phyloP scores from a whole-genome alignment of 1,139 yeast species.

The Candida mesenterica region DNA sequence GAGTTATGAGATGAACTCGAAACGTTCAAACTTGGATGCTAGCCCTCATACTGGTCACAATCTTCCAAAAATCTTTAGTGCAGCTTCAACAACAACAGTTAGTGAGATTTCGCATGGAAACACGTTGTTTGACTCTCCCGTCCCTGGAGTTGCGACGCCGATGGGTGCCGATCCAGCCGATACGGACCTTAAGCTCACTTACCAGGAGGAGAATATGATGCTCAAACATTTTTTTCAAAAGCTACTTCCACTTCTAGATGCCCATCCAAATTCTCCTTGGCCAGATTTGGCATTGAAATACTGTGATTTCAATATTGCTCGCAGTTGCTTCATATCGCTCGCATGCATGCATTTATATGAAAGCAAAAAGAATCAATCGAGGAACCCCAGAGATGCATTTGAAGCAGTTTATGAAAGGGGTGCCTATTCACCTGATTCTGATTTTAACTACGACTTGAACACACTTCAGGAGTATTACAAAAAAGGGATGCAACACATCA shows the following conservation, averaged over 20 bases:
- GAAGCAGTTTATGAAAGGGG: background rate
- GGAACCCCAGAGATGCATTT: background rate
- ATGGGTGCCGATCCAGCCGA: background rate
- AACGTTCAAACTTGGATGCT: background rate
- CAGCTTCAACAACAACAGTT: no score
- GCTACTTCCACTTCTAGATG: conserved; percentile 50
- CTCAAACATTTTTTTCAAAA: conserved; percentile 53
- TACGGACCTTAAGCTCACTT: conserved; percentile 15
- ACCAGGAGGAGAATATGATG: conserved; percentile 49
- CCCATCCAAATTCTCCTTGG: conserved; percentile 59
- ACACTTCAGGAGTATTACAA: conserved; percentile 37
- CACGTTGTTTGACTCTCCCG: background rate
- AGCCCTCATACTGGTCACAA: no score
- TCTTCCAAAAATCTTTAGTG: no score
- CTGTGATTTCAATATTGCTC: conserved; percentile 54
- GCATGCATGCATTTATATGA: conserved; percentile 55
- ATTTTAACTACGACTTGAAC: conserved; percentile 2
- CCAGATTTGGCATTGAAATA: conserved; percentile 54
- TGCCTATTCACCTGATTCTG: background rate
- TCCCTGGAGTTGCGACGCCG: background rate
- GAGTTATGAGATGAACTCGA: background rate
- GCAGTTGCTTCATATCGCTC: conserved; percentile 52
- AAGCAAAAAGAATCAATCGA: conserved; percentile 30
- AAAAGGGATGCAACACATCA: conserved; percentile 50
- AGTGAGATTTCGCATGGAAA: no score